Conservation (phyloP, 805 yeast species). For the Wickerhamomyces subpelliculosus region DNA sequence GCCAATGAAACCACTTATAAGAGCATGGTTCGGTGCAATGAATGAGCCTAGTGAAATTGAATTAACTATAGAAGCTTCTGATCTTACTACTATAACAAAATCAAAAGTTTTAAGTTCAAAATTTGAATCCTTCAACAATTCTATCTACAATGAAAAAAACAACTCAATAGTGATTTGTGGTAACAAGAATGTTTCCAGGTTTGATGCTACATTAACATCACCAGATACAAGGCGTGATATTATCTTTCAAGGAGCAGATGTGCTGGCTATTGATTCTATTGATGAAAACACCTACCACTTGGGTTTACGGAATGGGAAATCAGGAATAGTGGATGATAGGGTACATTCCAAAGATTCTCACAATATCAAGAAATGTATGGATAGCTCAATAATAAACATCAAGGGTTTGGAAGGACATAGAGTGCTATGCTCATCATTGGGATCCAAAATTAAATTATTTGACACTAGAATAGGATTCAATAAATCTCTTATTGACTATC, state of each 20-base stretch:
- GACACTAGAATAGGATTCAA: constrained; percentile 9
- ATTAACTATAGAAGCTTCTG: background rate
- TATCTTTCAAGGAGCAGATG: constrained; percentile 8
- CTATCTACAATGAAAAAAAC: constrained; percentile 1
- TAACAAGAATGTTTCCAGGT: constrained; percentile 1
- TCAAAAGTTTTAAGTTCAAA: background rate
- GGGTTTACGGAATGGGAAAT: constrained; percentile 15
- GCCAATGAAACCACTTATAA: background rate
- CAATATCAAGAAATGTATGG: background rate
- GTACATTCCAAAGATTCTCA: background rate
- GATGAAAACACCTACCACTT: constrained; percentile 2
- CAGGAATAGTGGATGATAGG: constrained; percentile 14
- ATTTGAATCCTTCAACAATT: constrained; percentile 9
- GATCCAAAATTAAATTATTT: constrained; percentile 4
- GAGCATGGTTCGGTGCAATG: constrained; percentile 18
- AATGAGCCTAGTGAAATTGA: constrained; percentile 17
- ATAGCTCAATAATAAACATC: background rate
- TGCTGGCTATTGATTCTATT: constrained; percentile 9
- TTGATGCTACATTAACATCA: background rate
- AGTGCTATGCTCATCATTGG: constrained; percentile 3
- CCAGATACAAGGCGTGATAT: background rate
- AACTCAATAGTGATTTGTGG: constrained; percentile 4
- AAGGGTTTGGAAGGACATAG: background rate
- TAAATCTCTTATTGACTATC: background rate
- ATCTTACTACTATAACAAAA: constrained; percentile 2